phyloP scores from a whole-genome alignment of 768 basidiomycete species.

The Floccularia luteovirens region DNA sequence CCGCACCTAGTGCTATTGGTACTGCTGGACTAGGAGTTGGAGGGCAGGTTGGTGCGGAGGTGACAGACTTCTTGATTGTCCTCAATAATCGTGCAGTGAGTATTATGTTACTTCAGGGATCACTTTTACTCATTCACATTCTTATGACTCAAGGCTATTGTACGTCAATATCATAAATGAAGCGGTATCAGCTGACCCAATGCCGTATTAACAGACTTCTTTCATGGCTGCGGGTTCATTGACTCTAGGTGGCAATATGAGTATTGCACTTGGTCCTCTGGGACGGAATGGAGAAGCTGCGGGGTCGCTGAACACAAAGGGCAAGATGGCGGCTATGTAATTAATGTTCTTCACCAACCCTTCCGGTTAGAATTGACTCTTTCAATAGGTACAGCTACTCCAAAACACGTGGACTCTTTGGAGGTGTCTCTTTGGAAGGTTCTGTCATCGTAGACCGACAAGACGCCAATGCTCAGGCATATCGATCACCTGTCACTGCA shows the following conservation, averaged over 20 bases:
- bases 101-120: conserved; percentile 8
- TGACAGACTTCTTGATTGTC: conserved; percentile 89
- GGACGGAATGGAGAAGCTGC: conserved; percentile 93
- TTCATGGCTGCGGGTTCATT: conserved; percentile 95
- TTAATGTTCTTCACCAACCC: conserved; percentile 7
- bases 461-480: conserved; percentile 86
- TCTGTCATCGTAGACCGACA: conserved; percentile 91
- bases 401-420: conserved; percentile 90
- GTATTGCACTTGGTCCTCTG: conserved; percentile 83
- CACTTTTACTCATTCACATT: no score
- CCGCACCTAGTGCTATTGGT: conserved; percentile 91
- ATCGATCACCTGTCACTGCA: conserved; percentile 63
- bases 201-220: conserved; percentile 38
- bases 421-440: conserved; percentile 84
- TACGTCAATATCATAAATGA: conserved; percentile 35
- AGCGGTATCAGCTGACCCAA: conserved; percentile 40
- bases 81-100: conserved; percentile 76
- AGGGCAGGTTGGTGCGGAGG: conserved; percentile 73
- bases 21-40: conserved; percentile 88
- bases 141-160: no score
- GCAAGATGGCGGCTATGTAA: conserved; percentile 88
- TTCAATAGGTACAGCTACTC: conserved; percentile 75
- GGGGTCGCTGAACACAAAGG: conserved; percentile 76
- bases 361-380: conserved; percentile 1
- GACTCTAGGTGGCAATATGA: conserved; percentile 87